Conservation (phyloP, 2,329 filamentous ascomycete genomes). For the Fusarium sp. region DNA sequence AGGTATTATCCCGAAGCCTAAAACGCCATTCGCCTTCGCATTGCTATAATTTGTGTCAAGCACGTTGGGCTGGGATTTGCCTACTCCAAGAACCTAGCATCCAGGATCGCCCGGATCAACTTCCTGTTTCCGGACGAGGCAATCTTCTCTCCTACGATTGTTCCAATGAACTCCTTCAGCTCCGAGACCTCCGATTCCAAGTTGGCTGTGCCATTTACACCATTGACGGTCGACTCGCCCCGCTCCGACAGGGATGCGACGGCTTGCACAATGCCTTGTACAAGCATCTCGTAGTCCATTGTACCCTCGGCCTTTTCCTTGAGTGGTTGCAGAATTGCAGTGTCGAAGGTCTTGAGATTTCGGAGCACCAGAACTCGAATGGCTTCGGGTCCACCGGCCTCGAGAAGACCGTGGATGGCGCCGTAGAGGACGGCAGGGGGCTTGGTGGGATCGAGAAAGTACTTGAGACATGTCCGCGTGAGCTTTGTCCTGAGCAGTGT, state of each 20-base stretch:
- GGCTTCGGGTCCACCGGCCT: slow-evolving; percentile 76
- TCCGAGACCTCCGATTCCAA: slow-evolving; percentile 56
- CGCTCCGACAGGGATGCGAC: slow-evolving; percentile 59
- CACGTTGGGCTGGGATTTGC: neutral
- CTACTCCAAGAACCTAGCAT: slow-evolving; percentile 66
- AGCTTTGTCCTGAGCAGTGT: slow-evolving; percentile 88
- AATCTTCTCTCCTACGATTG: slow-evolving; percentile 65
- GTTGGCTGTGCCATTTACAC: slow-evolving; percentile 53
- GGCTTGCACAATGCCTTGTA: slow-evolving; percentile 68
- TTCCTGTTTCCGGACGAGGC: slow-evolving; percentile 58
- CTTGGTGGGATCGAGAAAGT: slow-evolving; percentile 88
- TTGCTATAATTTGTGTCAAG: slow-evolving; percentile 6
- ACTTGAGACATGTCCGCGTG: slow-evolving; percentile 91
- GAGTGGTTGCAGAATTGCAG: slow-evolving; percentile 65
- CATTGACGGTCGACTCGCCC: slow-evolving; percentile 51
- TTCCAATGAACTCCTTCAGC: slow-evolving; percentile 67
- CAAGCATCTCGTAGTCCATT: slow-evolving; percentile 67
- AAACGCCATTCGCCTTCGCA: slow-evolving; percentile 46
- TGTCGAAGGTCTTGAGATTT: slow-evolving; percentile 67
- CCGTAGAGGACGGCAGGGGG: slow-evolving; percentile 89
- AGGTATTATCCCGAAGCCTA: slow-evolving; percentile 34
- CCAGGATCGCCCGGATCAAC: slow-evolving; percentile 64
- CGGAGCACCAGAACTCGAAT: slow-evolving; percentile 68
- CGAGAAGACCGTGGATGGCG: slow-evolving; percentile 82
- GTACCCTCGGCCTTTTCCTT: slow-evolving; percentile 62